phyloP scores from a whole-genome alignment of 495 filamentous ascomycete species.

The Penicillium turbatum region DNA sequence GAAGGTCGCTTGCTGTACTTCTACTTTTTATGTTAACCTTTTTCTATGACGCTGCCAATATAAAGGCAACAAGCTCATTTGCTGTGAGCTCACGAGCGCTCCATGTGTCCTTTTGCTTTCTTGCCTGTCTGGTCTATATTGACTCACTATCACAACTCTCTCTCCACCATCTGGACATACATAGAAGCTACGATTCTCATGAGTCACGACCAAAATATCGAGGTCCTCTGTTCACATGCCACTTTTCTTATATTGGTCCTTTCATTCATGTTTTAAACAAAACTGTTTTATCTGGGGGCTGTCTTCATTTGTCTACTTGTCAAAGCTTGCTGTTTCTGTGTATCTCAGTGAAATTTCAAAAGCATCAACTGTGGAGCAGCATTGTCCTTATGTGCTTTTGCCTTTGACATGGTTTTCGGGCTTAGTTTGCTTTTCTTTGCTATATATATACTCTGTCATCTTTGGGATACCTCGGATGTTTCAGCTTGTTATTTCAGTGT shows the following conservation, averaged over 20 bases:
- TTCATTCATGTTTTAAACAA: neutral
- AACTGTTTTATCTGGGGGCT: neutral
- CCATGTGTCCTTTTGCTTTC: neutral
- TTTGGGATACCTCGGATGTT: neutral
- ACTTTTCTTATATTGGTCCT: neutral
- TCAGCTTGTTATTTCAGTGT: neutral
- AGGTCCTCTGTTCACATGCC: constrained; percentile 7
- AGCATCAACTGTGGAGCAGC: neutral
- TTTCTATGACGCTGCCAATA: neutral
- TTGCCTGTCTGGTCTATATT: constrained; percentile 18
- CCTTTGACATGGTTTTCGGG: too few relatives aligned
- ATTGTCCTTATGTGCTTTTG: neutral
- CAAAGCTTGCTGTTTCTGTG: neutral
- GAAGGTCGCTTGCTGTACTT: neutral
- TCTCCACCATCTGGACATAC: constrained; percentile 14
- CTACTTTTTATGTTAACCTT: neutral
- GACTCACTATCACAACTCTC: constrained; percentile 9
- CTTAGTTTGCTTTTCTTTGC: neutral
- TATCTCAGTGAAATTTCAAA: neutral
- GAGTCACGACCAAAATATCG: constrained; percentile 27
- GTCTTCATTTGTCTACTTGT: too few relatives aligned
- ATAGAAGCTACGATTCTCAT: constrained; percentile 30
- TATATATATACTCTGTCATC: neutral
- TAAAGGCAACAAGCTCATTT: neutral
- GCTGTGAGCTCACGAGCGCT: neutral